phyloP scores from a whole-genome alignment of 345 rosid genomes.

The Pseudoturritis turrita region DNA sequence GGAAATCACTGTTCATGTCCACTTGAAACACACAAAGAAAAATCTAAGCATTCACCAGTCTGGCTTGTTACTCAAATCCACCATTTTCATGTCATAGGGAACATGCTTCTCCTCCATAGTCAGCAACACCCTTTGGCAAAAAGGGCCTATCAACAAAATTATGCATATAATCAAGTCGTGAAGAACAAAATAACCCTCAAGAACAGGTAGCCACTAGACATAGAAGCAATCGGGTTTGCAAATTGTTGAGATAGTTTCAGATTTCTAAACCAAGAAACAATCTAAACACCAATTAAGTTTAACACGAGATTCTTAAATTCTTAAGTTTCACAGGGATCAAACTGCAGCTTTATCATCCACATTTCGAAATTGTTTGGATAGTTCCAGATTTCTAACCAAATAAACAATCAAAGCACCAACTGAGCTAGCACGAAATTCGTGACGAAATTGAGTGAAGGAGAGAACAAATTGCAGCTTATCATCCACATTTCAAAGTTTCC shows the following conservation, averaged over 20 bases:
- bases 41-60: conserved; percentile 57
- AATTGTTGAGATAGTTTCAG: neutral
- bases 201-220: neutral
- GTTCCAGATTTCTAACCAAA: too few species aligned
- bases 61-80: conserved; percentile 78
- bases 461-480: neutral
- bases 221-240: neutral
- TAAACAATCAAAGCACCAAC: too few species aligned
- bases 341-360: neutral
- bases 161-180: neutral
- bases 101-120: conserved; percentile 91
- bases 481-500: conserved; percentile 9
- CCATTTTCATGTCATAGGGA: conserved; percentile 79
- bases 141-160: conserved; percentile 54
- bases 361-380: neutral
- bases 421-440: neutral
- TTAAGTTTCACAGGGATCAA: neutral
- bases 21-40: neutral
- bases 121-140: conserved; percentile 82
- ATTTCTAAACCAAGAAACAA: neutral
- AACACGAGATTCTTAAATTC: neutral
- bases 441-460: neutral
- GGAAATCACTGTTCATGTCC: neutral
- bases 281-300: neutral
- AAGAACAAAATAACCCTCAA: neutral